Conservation (phyloP, 257 asterid genomes). For the Ajuga chamaepitys region DNA sequence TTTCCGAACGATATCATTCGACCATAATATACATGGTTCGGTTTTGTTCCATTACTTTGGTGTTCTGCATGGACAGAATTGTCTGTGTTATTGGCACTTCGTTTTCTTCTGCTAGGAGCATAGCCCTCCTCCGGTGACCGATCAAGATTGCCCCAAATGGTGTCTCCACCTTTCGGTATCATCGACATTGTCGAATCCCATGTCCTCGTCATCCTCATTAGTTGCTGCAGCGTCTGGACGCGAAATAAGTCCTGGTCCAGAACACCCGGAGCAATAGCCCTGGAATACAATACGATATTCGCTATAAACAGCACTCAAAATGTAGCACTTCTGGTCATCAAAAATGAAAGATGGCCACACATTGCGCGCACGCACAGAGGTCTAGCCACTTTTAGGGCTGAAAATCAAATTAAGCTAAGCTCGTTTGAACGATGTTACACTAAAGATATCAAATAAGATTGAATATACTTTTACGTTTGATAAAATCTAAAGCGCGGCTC, state of each 20-base stretch:
- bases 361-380: too few relatives aligned
- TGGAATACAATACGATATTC: conserved; percentile 14
- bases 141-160: conserved; percentile 86
- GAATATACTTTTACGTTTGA: too few relatives aligned
- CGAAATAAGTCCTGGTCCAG: conserved; percentile 57
- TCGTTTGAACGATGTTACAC: too few relatives aligned
- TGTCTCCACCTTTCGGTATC: conserved; percentile 90
- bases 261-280: conserved; percentile 74
- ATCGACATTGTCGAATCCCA: conserved; percentile 96
- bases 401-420: too few relatives aligned
- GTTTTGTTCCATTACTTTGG: conserved; percentile 17
- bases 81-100: conserved; percentile 21
- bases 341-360: too few relatives aligned
- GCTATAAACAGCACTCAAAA: background rate
- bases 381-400: too few relatives aligned
- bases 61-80: conserved; percentile 18
- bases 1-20: conserved; percentile 70
- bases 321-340: too few relatives aligned
- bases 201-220: conserved; percentile 87
- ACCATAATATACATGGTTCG: conserved; percentile 40
- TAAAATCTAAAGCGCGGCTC: too few relatives aligned
- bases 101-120: conserved; percentile 35
- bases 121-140: conserved; percentile 71
- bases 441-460: too few relatives aligned
- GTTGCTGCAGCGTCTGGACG: conserved; percentile 66